These are phyloP conservation scores for Phytopythium aichiense DNA, from an alignment of 352 stramenopile genomes.

Conservation along the genomic window DNA sequence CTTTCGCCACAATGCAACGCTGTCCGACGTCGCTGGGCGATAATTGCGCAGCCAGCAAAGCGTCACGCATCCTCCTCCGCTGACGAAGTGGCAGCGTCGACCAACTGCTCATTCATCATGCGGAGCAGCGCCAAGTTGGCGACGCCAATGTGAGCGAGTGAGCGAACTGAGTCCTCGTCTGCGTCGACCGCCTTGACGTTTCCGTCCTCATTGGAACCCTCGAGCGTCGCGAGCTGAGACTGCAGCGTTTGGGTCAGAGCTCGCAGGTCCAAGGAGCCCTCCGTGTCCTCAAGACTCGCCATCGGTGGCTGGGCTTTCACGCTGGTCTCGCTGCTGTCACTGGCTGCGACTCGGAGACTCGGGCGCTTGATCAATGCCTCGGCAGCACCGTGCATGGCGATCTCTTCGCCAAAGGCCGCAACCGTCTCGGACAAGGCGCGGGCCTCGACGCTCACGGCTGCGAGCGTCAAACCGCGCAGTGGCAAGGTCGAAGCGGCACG, in stretches of 20 bases:
- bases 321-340: background rate
- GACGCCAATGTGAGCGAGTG: background rate
- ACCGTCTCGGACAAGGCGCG: slow-evolving; percentile 15
- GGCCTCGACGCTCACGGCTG: slow-evolving; percentile 9
- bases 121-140: slow-evolving; percentile 1
- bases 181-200: background rate
- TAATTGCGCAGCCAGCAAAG: background rate
- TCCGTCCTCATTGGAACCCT: background rate
- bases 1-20: no score
- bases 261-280: background rate
- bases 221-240: background rate
- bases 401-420: slow-evolving; percentile 31
- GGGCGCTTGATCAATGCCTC: slow-evolving; percentile 43
- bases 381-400: slow-evolving; percentile 35
- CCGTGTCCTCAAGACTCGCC: background rate
- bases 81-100: no score
- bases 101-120: background rate
- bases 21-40: no score
- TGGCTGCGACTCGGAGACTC: slow-evolving; percentile 15
- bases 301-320: background rate
- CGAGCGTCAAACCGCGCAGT: background rate
- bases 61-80: no score
- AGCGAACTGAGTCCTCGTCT: background rate
- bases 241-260: background rate
- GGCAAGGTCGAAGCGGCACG: background rate